Conservation (phyloP, 2,329 filamentous ascomycete species). For the Colletotrichum acutatum region DNA sequence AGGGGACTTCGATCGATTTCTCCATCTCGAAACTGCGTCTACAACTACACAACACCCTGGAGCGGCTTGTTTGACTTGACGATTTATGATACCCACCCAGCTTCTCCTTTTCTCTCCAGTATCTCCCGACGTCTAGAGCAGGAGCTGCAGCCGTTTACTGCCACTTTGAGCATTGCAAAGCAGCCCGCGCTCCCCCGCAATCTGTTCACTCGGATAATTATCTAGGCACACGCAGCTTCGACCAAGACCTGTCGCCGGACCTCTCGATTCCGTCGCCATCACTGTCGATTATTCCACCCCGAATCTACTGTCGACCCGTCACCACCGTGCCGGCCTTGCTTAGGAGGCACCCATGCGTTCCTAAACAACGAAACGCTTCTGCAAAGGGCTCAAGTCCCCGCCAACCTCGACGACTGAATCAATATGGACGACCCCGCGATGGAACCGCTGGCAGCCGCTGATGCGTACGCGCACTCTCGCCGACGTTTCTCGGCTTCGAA, state of each 20-base stretch:
- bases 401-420: constrained; percentile 22
- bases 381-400: constrained; percentile 23
- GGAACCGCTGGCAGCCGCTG: constrained; percentile 41
- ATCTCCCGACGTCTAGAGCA: not conserved
- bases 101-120: not conserved
- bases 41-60: not conserved
- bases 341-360: constrained; percentile 29
- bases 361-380: constrained; percentile 13
- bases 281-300: not conserved
- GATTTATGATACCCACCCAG: constrained; percentile 25
- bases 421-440: constrained; percentile 40
- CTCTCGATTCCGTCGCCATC: not conserved
- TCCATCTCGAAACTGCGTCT: not conserved
- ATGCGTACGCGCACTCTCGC: constrained; percentile 43
- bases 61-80: constrained; percentile 22
- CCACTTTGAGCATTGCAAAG: not conserved
- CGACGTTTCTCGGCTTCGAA: constrained; percentile 37
- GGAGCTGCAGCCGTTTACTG: not conserved
- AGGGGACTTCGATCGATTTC: constrained; percentile 13
- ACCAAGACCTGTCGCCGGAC: not conserved
- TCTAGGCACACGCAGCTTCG: not conserved
- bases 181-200: constrained; percentile 2
- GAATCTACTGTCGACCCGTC: not conserved
- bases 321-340: not conserved
- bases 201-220: not conserved